A percentile compares a stretch with the other conserved stretches of the same genome.
These are phyloP conservation scores for Candida khao-thaluensis DNA, from an alignment of 805 yeast genomes.

Conservation along the genomic window DNA sequence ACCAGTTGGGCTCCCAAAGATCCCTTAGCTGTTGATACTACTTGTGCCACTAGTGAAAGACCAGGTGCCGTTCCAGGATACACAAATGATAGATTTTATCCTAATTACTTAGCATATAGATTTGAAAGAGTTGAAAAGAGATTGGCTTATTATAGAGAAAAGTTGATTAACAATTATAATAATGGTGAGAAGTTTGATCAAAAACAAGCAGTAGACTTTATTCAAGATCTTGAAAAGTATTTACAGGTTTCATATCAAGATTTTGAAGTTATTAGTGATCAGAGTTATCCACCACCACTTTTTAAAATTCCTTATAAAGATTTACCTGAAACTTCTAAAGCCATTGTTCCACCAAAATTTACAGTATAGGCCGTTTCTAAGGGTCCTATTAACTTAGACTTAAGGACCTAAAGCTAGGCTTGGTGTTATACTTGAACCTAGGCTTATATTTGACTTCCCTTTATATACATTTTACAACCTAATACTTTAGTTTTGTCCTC, in stretches of 20 bases:
- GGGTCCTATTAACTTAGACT: too few relatives aligned
- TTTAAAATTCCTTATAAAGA: slow-evolving; percentile 17
- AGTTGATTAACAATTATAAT: slow-evolving; percentile 7
- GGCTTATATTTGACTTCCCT: too few relatives aligned
- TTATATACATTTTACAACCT: too few relatives aligned
- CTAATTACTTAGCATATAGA: slow-evolving; percentile 27
- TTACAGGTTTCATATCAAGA: slow-evolving; percentile 26
- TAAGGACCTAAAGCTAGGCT: too few relatives aligned
- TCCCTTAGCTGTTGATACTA: slow-evolving; percentile 31
- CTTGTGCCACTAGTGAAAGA: slow-evolving; percentile 40
- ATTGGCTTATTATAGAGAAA: slow-evolving; percentile 15
- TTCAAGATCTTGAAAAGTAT: slow-evolving; percentile 29
- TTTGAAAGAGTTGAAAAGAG: slow-evolving; percentile 25
- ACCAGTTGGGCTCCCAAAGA: slow-evolving; percentile 42
- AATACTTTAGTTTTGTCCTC: too few relatives aligned
- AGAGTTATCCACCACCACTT: slow-evolving; percentile 14
- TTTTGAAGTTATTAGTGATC: slow-evolving; percentile 26
- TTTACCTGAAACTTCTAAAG: background rate
- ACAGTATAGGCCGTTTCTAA: too few relatives aligned
- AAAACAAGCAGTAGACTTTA: slow-evolving; percentile 28
- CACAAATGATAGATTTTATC: slow-evolving; percentile 26
- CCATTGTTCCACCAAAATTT: slow-evolving; percentile 3
- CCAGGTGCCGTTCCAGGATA: slow-evolving; percentile 35
- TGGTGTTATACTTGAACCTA: too few relatives aligned
- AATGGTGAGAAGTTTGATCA: slow-evolving; percentile 31